Evolutionary conservation across 1,139 yeast genomes (phyloP), one percentile per base, ranked within the genome.

Genomic region (Sugiyamaella paludigena): DNA sequence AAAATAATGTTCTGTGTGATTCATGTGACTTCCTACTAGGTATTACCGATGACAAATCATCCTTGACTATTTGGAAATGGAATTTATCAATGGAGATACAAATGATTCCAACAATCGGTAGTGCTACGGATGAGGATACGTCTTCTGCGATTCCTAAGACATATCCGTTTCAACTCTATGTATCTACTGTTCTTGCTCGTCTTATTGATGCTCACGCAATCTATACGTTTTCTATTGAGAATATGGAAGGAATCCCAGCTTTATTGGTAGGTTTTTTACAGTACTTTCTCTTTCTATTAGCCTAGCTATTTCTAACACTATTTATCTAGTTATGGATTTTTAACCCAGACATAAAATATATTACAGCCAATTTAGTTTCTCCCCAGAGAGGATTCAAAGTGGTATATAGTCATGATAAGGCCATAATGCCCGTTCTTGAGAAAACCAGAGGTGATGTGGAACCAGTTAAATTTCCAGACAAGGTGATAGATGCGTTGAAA

Each of bases 41-140:
- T 0, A 32, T 40, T 7, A 9, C n/a, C 9, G 62, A 58, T 12
- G 47, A 43, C 12, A 36, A 27, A 16, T 12, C 43, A 12, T 60
- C 70, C 6, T 61, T 62, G 13, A 78, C 76, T 56, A 31, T 86
- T 0, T 73, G 74, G 67, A 86, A 85, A 60, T 86, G 95, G 94
- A 72, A 73, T 34, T 48, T 84, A 1, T 19, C 24, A 19, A 19
- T 19, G 5, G 24, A 19, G 24, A 19, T 19, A 19, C 24, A 19
- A 19, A 19, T 19, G 24, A 31, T 31, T 31, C 34, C 34, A 3
- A 30, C 32, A 53, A 3, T 58, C 81, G n/a, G 47, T 12, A 24
- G 19, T 12, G 12, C 7, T 13, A 28, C 48, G 2, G 67, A 67
- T 48, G 57, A 48, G 0, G 0, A 32, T 19, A 7, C 58, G 50